Evolutionary conservation across 2,329 filamentous ascomycete species (phyloP), one percentile per base, ranked within the genome.

Genomic region (Basipetospora sp.): DNA sequence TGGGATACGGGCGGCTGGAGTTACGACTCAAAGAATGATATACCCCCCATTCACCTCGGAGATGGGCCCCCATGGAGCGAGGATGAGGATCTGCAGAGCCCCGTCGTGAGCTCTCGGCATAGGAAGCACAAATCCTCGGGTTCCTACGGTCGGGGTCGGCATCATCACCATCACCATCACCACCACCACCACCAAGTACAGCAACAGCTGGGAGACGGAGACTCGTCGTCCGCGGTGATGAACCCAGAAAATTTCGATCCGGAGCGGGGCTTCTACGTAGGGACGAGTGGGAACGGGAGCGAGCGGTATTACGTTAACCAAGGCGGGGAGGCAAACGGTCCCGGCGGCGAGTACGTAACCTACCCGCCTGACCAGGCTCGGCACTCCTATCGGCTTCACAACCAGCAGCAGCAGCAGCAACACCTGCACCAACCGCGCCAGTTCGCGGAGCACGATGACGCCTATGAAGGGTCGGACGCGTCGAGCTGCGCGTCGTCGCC

Each of bases 61-160:
- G 85, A 90, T 52, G 87, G 87, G 0, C 87, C 87, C 16, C 88
- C 87, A 3, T 96, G 86, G 63, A 93, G 85, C 56, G 87, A 94
- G 59, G 87, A 96, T 51, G 86, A 96, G 49, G 90, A 96, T 56
- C 68, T 94, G 31, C 84, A 90, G 51, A 93, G 86, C 53, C 87
- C 87, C 0, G 83, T 94, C 14, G 84, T 87, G 11, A 84, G 80
- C 46, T 81, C 81, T 28, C 71, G 82, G 41, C 86, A 93, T 56
- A 80, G 81, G 52, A 93, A 90, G 58, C 80, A 87, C 59, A 92
- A 83, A 56, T 83, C 80, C 3, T 69, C 72, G 1, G 65, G 68
- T 14, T 58, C 65, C 4, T 57, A 63, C 50, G 45, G 46, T 48
- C 38, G 55, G 54, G 31, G 54, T 62, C 51, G 61, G 61, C 36